phyloP scores from a whole-genome alignment of 129 eudicot genomes.

The Flaveria sonorensis region DNA sequence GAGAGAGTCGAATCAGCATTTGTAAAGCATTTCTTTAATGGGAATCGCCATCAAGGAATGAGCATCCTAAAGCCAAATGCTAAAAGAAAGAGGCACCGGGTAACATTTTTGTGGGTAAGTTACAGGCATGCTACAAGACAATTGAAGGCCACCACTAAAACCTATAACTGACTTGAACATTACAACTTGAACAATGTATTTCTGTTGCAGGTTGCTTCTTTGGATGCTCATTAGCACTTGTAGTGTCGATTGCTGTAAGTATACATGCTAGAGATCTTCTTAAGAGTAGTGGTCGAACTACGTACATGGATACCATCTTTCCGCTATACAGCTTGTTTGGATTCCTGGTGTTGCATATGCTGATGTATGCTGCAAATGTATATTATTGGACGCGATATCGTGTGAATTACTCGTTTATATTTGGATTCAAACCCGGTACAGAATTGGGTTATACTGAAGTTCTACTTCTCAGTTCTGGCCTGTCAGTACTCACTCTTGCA shows the following conservation, averaged over 20 bases:
- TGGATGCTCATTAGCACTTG: constrained; percentile 68
- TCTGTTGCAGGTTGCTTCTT: constrained; percentile 50
- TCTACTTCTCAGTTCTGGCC: constrained; percentile 54
- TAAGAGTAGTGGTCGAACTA: constrained; percentile 24
- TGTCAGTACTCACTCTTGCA: constrained; percentile 20
- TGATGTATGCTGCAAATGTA: constrained; percentile 39
- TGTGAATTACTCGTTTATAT: constrained; percentile 33
- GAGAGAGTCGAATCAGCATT: constrained; percentile 54
- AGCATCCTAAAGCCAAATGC: constrained; percentile 40
- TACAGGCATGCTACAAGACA: neutral
- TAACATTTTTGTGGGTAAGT: constrained; percentile 50
- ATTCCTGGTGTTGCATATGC: constrained; percentile 44
- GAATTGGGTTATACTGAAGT: constrained; percentile 57
- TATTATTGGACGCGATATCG: constrained; percentile 43
- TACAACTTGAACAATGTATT: neutral
- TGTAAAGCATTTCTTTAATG: constrained; percentile 53
- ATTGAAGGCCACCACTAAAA: neutral
- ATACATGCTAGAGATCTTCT: constrained; percentile 46
- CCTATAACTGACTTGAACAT: neutral
- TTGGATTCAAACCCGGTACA: constrained; percentile 49
- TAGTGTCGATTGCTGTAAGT: constrained; percentile 38
- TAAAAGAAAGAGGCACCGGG: constrained; percentile 42
- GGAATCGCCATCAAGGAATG: constrained; percentile 13
- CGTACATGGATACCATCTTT: constrained; percentile 63
- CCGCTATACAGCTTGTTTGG: constrained; percentile 64